phyloP scores from a whole-genome alignment of 768 basidiomycete species.

The Vishniacozyma victoriae region DNA sequence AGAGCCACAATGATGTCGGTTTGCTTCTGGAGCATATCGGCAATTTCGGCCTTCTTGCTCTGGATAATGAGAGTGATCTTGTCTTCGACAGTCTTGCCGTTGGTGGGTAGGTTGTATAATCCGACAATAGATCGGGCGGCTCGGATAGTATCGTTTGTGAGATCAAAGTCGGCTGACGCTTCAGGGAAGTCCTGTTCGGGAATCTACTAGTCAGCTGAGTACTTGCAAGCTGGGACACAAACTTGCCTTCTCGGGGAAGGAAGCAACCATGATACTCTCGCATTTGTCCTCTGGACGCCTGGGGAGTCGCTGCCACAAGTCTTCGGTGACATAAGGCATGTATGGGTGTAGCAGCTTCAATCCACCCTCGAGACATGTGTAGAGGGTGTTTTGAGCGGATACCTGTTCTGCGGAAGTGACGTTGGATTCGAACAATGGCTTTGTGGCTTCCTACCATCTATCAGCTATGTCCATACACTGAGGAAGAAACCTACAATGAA shows the following conservation, averaged over 20 bases:
- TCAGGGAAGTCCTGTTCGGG: constrained; percentile 55
- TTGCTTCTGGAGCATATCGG: constrained; percentile 65
- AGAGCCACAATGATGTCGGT: constrained; percentile 68
- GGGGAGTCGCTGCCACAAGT: constrained; percentile 94
- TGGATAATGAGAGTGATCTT: constrained; percentile 64
- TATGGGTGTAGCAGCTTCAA: constrained; percentile 89
- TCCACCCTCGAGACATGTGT: constrained; percentile 87
- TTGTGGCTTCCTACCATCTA: constrained; percentile 83
- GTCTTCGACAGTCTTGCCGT: constrained; percentile 46
- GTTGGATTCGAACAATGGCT: constrained; percentile 85
- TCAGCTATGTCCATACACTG: neutral
- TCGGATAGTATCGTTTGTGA: constrained; percentile 72
- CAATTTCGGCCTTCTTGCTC: constrained; percentile 60
- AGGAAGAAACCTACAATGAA: constrained; percentile 67
- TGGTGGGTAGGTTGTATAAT: constrained; percentile 68
- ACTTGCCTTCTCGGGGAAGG: constrained; percentile 74
- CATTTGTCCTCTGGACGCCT: constrained; percentile 73
- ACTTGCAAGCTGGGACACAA: neutral
- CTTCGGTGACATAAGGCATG: constrained; percentile 99
- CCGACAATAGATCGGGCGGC: constrained; percentile 78
- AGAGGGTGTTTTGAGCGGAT: constrained; percentile 92
- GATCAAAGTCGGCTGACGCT: constrained; percentile 78
- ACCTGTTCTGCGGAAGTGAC: constrained; percentile 56
- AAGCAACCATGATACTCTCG: constrained; percentile 81
- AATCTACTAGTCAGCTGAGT: neutral